These are phyloP conservation scores for Pichia sp. DNA, from an alignment of 1,139 yeast species.

Conservation along the genomic window DNA sequence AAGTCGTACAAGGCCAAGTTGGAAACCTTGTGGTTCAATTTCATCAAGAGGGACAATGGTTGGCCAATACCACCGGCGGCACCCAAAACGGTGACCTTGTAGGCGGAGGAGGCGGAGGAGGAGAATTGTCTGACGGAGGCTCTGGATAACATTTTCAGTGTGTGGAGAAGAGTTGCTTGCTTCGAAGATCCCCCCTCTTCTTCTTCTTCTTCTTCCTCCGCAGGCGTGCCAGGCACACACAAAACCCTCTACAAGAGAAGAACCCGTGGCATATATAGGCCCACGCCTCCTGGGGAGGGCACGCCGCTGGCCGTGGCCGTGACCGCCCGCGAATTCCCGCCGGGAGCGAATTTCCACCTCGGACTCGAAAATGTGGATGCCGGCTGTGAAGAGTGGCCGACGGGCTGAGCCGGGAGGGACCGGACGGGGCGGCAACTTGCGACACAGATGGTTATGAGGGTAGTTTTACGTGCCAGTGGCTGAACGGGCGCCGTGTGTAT, in stretches of 20 bases:
- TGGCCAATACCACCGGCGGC: conserved; percentile 99
- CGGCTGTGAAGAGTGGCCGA: neutral
- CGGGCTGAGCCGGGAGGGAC: neutral
- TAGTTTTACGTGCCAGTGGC: no score
- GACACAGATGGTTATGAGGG: neutral
- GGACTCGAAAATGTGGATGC: conserved; percentile 6
- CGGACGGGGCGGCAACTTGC: neutral
- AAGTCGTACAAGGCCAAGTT: conserved; percentile 87
- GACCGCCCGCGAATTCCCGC: conserved; percentile 3
- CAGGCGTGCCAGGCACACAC: no score
- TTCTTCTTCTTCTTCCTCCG: neutral
- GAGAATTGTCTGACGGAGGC: conserved; percentile 50
- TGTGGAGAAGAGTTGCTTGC: neutral
- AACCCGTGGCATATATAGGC: neutral
- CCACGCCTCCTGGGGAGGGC: neutral
- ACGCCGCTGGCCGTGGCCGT: neutral
- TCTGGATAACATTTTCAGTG: conserved; percentile 37
- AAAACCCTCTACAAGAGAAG: neutral
- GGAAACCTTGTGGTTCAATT: conserved; percentile 81
- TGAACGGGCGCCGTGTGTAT: no score
- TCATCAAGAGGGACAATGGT: conserved; percentile 87
- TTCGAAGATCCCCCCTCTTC: neutral
- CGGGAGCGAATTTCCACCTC: conserved; percentile 5
- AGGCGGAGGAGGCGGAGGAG: conserved; percentile 58
- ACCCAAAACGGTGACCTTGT: conserved; percentile 88